These are phyloP conservation scores for Fusarium citri DNA, from an alignment of 2,329 filamentous ascomycete species.

Conservation along the genomic window DNA sequence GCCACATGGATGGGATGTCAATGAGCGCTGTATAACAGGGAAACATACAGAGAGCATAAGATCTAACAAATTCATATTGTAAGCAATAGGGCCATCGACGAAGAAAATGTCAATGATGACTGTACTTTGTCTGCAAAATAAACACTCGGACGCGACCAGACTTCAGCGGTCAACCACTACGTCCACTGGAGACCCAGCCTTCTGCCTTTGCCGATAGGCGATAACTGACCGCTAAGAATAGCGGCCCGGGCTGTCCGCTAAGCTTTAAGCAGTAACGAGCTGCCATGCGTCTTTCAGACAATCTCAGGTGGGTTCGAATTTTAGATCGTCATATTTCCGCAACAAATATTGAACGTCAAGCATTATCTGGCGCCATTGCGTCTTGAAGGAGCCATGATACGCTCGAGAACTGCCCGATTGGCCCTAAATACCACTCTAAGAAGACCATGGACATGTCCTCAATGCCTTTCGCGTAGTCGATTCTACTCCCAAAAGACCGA, in stretches of 20 bases:
- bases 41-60: background rate
- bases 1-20: constrained; percentile 17
- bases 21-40: background rate
- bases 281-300: constrained; percentile 12
- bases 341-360: background rate
- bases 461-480: constrained; percentile 48
- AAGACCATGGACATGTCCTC: constrained; percentile 49
- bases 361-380: constrained; percentile 31
- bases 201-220: constrained; percentile 10
- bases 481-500: constrained; percentile 48
- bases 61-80: background rate
- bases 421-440: constrained; percentile 30
- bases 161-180: constrained; percentile 26
- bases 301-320: constrained; percentile 17
- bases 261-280: constrained; percentile 43
- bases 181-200: constrained; percentile 8
- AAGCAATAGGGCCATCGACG: background rate
- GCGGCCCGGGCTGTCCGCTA: constrained; percentile 41
- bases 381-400: constrained; percentile 46
- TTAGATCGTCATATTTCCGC: constrained; percentile 23
- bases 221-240: constrained; percentile 32
- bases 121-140: background rate
- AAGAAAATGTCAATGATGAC: background rate
- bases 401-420: constrained; percentile 40
- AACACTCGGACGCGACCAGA: background rate